phyloP scores from a whole-genome alignment of 139 green algal species.

The Picochlorum sp. region DNA sequence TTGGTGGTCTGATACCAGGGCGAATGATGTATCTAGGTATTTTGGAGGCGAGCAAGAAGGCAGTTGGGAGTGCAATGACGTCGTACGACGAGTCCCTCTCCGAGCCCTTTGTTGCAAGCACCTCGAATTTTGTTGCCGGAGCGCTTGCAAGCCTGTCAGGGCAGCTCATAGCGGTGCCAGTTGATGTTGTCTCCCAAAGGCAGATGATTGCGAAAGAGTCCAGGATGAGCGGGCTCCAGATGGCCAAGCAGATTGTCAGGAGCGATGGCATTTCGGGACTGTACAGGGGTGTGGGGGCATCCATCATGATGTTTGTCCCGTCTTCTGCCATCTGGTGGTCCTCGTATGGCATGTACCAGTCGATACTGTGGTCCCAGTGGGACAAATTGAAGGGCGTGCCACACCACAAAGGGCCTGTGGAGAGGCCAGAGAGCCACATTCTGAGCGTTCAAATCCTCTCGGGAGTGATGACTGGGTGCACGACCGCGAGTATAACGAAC shows the following conservation, averaged over 20 bases:
- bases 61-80: constrained; percentile 14
- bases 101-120: constrained; percentile 37
- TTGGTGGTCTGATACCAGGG: constrained; percentile 47
- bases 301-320: constrained; percentile 77
- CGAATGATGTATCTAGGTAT: constrained; percentile 61
- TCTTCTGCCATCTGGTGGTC: constrained; percentile 71
- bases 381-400: constrained; percentile 6
- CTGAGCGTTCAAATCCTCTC: constrained; percentile 56
- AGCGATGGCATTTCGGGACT: constrained; percentile 69
- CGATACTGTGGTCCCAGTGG: constrained; percentile 61
- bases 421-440: constrained; percentile 28
- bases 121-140: constrained; percentile 61
- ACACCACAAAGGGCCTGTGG: background rate
- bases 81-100: constrained; percentile 22
- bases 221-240: constrained; percentile 36
- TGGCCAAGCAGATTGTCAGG: constrained; percentile 66
- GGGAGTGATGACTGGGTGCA: constrained; percentile 54
- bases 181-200: constrained; percentile 69
- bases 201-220: constrained; percentile 13
- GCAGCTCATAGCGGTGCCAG: constrained; percentile 76
- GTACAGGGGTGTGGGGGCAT: constrained; percentile 82
- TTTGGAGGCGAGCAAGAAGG: constrained; percentile 59
- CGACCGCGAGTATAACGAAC: constrained; percentile 56
- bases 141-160: constrained; percentile 54
- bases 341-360: constrained; percentile 76